Evolutionary conservation across 805 yeast genomes (phyloP), one percentile per base, ranked within the genome.

Genomic region (Wickerhamiella sergipiensis): DNA sequence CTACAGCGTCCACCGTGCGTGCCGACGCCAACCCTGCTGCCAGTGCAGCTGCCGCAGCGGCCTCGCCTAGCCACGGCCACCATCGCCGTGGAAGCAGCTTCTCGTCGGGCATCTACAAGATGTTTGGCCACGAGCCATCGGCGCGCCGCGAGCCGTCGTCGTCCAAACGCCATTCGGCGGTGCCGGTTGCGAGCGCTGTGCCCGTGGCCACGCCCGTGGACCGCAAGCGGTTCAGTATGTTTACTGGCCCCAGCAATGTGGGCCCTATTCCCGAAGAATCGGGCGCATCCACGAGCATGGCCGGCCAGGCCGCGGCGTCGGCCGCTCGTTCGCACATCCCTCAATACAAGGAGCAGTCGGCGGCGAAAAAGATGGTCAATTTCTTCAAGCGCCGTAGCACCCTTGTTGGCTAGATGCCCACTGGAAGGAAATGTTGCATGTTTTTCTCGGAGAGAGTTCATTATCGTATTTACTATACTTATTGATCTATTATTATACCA

Each of bases 361-460:
- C 66, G 10, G 62, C 67, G n/a, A 55, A 64, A 18, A 59, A 57
- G 57, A 67, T 67, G 15, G 62, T 67, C 38, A 68, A 65, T 45
- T 65, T 64, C 52, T 63, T 67, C 61, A 64, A 64, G 55, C 58
- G 71, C 24, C 59, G 69, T n/a, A 64, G 68, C 8, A 54, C 67
- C 47, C 57, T 64, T 9, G 62, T 60, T 33, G 31, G 49, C 29
- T 48, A 51, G 19, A 4, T 12, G 7, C 4, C n/a, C 26, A 21
- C 5, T 3, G 22, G 43, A 10, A 6, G 19, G 22, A 19, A 55
- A 55, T 3, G 55, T 49, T 12, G 54, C 54, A 2, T 50, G 36
- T 47, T 46, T 26, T 40, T 26, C 23, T 43, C 18, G 2, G 33
- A 19, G 22, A 8, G 24, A 23, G 2, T 31, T n/a, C 33, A 36